Conservation (phyloP, 768 basidiomycete species). For the Kwoniella shandongensis region DNA sequence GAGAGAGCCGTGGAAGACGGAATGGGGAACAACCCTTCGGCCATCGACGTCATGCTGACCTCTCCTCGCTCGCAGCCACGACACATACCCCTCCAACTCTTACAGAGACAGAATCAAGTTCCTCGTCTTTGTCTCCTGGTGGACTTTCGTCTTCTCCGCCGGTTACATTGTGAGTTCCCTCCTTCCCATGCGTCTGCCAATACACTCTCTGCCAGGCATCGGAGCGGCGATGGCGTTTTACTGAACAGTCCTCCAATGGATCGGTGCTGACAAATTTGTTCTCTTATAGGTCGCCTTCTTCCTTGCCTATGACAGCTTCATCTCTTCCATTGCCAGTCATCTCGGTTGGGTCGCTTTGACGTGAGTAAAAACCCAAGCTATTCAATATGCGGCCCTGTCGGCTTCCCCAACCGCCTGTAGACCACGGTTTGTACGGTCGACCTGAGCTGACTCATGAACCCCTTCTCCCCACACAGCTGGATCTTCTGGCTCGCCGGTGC, state of each 20-base stretch:
- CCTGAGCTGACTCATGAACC: too few species aligned
- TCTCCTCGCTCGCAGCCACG: conserved; percentile 17
- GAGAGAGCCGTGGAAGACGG: too few species aligned
- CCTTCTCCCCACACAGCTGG: conserved; percentile 33
- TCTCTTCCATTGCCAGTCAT: conserved; percentile 30
- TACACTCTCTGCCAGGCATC: not conserved
- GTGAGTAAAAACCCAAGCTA: too few species aligned
- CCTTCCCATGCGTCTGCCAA: not conserved
- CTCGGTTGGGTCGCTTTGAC: conserved; percentile 49
- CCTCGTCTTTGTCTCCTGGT: conserved; percentile 52
- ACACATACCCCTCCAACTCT: conserved; percentile 44
- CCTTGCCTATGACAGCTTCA: conserved; percentile 34
- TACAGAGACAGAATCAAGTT: conserved; percentile 47
- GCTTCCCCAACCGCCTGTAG: too few species aligned
- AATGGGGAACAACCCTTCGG: too few species aligned
- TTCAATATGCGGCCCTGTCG: too few species aligned
- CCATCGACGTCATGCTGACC: too few species aligned
- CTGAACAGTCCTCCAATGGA: not conserved
- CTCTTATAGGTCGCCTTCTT: conserved; percentile 17
- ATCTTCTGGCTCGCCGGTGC: conserved; percentile 51
- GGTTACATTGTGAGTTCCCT: conserved; percentile 31
- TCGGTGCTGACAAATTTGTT: not conserved
- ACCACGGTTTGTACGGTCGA: too few species aligned
- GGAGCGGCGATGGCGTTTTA: not conserved
- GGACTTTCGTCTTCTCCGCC: conserved; percentile 51